A percentile compares a stretch with the other conserved stretches of the same genome.
These are phyloP conservation scores for Tylopilus subfusipes DNA, from an alignment of 768 basidiomycete genomes.

Conservation along the genomic window DNA sequence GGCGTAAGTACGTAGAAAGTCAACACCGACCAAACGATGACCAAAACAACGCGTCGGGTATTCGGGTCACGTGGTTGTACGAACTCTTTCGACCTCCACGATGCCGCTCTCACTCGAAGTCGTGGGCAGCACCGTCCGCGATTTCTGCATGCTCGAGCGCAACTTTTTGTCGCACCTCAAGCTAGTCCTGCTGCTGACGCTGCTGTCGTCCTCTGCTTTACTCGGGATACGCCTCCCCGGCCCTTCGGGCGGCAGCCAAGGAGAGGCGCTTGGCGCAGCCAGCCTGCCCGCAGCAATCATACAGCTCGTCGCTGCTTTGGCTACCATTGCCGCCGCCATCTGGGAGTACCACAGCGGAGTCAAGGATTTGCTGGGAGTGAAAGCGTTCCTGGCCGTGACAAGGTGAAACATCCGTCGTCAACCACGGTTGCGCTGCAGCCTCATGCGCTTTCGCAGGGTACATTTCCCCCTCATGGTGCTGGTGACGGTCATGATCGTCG, in stretches of 20 bases:
- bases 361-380: slow-evolving; percentile 51
- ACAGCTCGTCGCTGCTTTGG: slow-evolving; percentile 50
- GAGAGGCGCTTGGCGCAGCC: slow-evolving; percentile 26
- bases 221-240: slow-evolving; percentile 57
- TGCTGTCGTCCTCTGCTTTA: slow-evolving; percentile 62
- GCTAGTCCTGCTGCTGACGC: slow-evolving; percentile 58
- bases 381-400: slow-evolving; percentile 56
- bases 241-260: slow-evolving; percentile 21
- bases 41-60: slow-evolving; percentile 30
- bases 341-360: slow-evolving; percentile 67
- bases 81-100: neutral
- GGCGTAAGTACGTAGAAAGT: slow-evolving; percentile 21
- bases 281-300: slow-evolving; percentile 50
- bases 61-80: slow-evolving; percentile 17
- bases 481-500: slow-evolving; percentile 47
- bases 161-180: slow-evolving; percentile 69
- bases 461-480: slow-evolving; percentile 51
- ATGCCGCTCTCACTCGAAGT: slow-evolving; percentile 37
- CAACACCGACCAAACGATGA: slow-evolving; percentile 44
- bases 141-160: slow-evolving; percentile 77
- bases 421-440: neutral
- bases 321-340: slow-evolving; percentile 51
- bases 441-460: slow-evolving; percentile 34
- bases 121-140: slow-evolving; percentile 61
- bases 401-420: slow-evolving; percentile 40